A percentile compares a stretch with the other conserved stretches of the same genome.
Evolutionary conservation across 129 eudicot species (phyloP).

Genomic region (Flaveria brownii): DNA sequence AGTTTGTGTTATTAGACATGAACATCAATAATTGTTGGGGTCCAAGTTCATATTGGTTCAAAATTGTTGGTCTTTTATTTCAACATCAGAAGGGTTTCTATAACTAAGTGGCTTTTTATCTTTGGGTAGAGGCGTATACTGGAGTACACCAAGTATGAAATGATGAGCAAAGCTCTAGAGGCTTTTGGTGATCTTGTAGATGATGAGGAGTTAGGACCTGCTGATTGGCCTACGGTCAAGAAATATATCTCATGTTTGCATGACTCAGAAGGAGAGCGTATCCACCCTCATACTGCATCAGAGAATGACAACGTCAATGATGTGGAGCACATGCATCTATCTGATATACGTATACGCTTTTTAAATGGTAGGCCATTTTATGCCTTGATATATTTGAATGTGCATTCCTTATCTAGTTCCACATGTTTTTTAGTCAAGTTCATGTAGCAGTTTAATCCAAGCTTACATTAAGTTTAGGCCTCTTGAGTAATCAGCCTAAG

Average conservation of each 20-base stretch:
- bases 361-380: constrained; percentile 55
- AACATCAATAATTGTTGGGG: neutral
- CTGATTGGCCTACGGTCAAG: constrained; percentile 89
- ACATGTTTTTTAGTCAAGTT: neutral
- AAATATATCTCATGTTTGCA: constrained; percentile 60
- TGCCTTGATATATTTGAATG: neutral
- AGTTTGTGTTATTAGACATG: neutral
- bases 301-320: constrained; percentile 33
- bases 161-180: constrained; percentile 83
- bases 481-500: neutral
- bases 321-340: constrained; percentile 56
- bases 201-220: constrained; percentile 95
- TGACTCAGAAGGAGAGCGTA: constrained; percentile 64
- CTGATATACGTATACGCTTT: constrained; percentile 82
- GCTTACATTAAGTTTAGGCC: neutral
- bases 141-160: constrained; percentile 82
- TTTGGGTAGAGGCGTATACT: constrained; percentile 73
- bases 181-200: constrained; percentile 91
- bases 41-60: neutral
- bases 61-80: neutral
- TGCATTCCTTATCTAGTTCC: neutral
- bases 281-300: constrained; percentile 59
- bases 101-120: neutral
- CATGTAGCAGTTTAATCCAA: neutral
- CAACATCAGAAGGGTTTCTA: constrained; percentile 1